Base-by-base conservation (phyloP, 257 asterid genomes). In the Salvia hispanica region DNA sequence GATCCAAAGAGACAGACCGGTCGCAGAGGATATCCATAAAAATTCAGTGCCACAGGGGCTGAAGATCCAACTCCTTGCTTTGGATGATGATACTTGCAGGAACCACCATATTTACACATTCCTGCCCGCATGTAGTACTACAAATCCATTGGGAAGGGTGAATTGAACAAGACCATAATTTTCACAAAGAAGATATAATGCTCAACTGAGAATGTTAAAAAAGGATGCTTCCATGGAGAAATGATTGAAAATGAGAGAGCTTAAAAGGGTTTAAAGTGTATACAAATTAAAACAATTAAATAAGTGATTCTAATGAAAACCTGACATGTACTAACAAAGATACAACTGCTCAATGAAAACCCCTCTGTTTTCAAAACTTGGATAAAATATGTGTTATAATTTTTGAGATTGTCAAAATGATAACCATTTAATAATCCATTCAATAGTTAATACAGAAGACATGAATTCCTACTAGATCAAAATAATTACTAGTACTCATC, bases 51-150 rank as follows among this genome's bases (percentile, higher is more conserved):
- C 72, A 84, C 83, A 1, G 86, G 86, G 28, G 79, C 74, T 16
- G 91, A 79, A 71, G 95, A 77, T 68, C 92, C 96, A 70, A 78
- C 76, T 78, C 91, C 96, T 52, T 79, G 90, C 76, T 88, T 91
- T 64, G 99, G 99, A 76, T 93, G 99, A 82, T 93, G 84, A 69
- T 88, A 93, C 79, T 90, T 93, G 92, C 99, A 93, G 76, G 97
- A 90, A 50, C 85, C 75, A 74, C 99, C 99, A 74, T 77, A 94
- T 81, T 88, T 91, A 81, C 99, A 94, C 82, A 71, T 83, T 69
- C 99, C 95, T 21, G 95, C 91, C 74, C 86, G 88, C 95, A 94
- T 87, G 78, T 80, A 94, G 85, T 88, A 83, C 97, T 94, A 78
- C 81, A 81, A 76, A 67, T 79, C 61, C 74, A 78, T 63, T 33